Conservation (phyloP, 2,329 filamentous ascomycete species). For the Fusarium sp. region DNA sequence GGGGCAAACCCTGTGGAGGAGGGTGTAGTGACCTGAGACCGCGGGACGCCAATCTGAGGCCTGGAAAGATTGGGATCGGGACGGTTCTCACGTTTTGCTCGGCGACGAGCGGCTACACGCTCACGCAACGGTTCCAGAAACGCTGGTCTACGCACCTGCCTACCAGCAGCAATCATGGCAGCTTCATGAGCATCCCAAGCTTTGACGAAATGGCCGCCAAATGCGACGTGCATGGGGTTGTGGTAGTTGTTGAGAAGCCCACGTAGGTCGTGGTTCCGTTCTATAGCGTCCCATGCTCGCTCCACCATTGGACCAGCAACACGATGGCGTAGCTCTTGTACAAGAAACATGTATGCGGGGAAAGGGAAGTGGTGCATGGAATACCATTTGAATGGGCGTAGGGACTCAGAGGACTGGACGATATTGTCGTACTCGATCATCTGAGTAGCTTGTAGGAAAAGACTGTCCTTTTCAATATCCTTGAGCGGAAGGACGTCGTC, state of each 20-base stretch:
- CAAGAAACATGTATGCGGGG: slow-evolving; percentile 71
- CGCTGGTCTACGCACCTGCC: slow-evolving; percentile 57
- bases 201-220: slow-evolving; percentile 70
- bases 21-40: slow-evolving; percentile 36
- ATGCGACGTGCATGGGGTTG: slow-evolving; percentile 69
- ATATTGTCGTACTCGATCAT: slow-evolving; percentile 72
- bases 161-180: slow-evolving; percentile 60
- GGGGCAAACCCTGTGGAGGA: slow-evolving; percentile 52
- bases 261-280: slow-evolving; percentile 66
- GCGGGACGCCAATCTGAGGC: slow-evolving; percentile 46
- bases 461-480: slow-evolving; percentile 62
- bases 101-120: slow-evolving; percentile 54
- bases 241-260: slow-evolving; percentile 63
- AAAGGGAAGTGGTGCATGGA: slow-evolving; percentile 71
- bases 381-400: slow-evolving; percentile 70
- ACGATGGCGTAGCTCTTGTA: slow-evolving; percentile 66
- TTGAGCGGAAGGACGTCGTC: slow-evolving; percentile 56
- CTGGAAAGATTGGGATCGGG: slow-evolving; percentile 39
- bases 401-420: slow-evolving; percentile 63
- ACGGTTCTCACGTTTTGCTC: slow-evolving; percentile 49
- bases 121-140: slow-evolving; percentile 64
- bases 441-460: slow-evolving; percentile 67
- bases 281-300: slow-evolving; percentile 69
- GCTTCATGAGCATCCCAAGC: slow-evolving; percentile 71
- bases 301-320: slow-evolving; percentile 68